Evolutionary conservation across 306 rosid species (phyloP).

Genomic region (Dryas drummondii): DNA sequence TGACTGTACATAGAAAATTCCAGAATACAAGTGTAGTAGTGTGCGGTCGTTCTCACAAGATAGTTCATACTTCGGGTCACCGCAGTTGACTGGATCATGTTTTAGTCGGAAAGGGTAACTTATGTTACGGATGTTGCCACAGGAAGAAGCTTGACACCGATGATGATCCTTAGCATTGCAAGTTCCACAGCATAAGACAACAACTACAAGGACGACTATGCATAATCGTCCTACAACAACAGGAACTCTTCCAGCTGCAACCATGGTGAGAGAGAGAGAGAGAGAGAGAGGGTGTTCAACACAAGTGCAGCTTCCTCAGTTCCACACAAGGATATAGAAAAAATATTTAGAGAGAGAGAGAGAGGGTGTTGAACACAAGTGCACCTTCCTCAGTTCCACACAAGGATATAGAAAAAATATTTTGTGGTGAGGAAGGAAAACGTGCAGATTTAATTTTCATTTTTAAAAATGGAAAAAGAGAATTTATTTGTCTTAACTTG

Average conservation of each 20-base stretch:
- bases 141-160: background rate
- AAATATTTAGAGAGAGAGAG: no score
- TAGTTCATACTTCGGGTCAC: background rate
- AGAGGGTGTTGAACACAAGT: no score
- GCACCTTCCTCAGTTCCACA: no score
- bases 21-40: background rate
- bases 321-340: no score
- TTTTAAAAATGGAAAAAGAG: no score
- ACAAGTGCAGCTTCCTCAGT: no score
- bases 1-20: background rate
- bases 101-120: conserved; percentile 1
- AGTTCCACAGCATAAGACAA: background rate
- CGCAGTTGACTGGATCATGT: background rate
- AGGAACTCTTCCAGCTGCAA: background rate
- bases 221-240: background rate
- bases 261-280: background rate
- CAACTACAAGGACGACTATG: background rate
- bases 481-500: no score
- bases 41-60: background rate
- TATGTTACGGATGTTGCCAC: background rate
- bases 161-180: background rate
- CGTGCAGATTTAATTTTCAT: no score
- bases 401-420: no score
- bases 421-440: no score
- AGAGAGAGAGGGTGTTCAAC: no score